Base-by-base conservation (phyloP, 2,329 filamentous ascomycete genomes). In the Aspergillus novofumigatus region DNA sequence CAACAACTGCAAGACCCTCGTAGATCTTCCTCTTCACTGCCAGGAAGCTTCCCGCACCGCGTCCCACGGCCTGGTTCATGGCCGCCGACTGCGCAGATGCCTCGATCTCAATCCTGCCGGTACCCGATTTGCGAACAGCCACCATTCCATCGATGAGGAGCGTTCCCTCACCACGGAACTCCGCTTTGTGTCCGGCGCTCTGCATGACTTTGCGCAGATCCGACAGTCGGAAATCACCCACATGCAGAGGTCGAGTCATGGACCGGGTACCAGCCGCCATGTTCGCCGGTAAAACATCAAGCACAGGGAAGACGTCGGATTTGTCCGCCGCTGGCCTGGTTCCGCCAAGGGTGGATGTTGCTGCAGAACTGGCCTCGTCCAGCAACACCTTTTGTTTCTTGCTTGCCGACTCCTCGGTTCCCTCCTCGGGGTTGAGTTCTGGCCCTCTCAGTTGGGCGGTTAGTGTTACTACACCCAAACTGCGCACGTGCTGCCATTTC, bases 401-500 rank as follows among this genome's bases (percentile, higher is more conserved):
- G 51, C 75, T 81, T 11, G 69, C 70, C 35, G 77, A 73, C 35
- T 75, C 69, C 35, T 67, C 67, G 3, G 69, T 63, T 1, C 74
- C 68, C 9, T 76, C 74, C 38, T 78, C 73, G n/a, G 71, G 8
- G 5, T 50, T 28, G 28, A 55, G 52, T 23, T 77, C 70, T 56
- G 81, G 68, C 73, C 81, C 77, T 77, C 86, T 81, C 21, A 90
- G 73, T 47, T 83, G 80, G 9, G 92, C 94, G 2, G 91, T 95
- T 55, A 99, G 82, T n/a, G 93, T 95, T 17, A 96, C 93, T 56
- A 99, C 91, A 42, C 91, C 90, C 7, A 97, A 80, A 2, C 90
- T 92, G 55, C 91, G 87, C 25, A 97, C 92, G 57, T 91, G 92
- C 77, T 97, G 94, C 94, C 94, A 97, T 69, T 90, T 91, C 58